Percentiles rank a stretch among this genome's conserved stretches.
Conservation (phyloP, 306 rosid species). For the Castanopsis chinensis region DNA sequence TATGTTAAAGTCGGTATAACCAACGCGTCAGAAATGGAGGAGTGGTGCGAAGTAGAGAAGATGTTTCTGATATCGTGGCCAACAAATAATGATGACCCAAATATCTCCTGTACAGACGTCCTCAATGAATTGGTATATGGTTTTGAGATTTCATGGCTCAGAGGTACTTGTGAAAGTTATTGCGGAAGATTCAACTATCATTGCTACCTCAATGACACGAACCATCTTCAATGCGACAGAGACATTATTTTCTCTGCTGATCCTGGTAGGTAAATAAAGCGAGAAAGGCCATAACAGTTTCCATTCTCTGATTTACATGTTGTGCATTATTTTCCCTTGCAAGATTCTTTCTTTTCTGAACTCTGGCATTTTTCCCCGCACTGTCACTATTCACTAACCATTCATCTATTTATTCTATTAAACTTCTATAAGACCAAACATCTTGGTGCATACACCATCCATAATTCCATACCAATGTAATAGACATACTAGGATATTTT, state of each 20-base stretch:
- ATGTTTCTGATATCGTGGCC: neutral
- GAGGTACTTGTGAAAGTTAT: neutral
- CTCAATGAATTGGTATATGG: neutral
- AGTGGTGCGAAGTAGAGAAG: neutral
- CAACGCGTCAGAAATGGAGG: neutral
- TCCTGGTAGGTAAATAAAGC: too few relatives aligned
- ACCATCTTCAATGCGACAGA: neutral
- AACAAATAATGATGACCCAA: neutral
- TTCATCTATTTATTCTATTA: too few relatives aligned
- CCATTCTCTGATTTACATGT: neutral
- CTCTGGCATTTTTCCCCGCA: too few relatives aligned
- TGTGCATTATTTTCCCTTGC: neutral
- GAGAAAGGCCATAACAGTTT: neutral
- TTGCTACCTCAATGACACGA: neutral
- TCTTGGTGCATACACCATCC: too few relatives aligned
- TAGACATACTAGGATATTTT: too few relatives aligned
- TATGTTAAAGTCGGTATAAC: neutral
- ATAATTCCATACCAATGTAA: too few relatives aligned
- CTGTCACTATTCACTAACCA: too few relatives aligned
- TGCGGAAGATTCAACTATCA: fast-evolving
- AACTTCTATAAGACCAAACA: too few relatives aligned
- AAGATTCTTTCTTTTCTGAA: too few relatives aligned
- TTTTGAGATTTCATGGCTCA: neutral
- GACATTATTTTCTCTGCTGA: too few relatives aligned
- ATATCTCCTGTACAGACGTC: neutral